Conservation (phyloP, 2,329 filamentous ascomycete species). For the Metarhizium brunneum region DNA sequence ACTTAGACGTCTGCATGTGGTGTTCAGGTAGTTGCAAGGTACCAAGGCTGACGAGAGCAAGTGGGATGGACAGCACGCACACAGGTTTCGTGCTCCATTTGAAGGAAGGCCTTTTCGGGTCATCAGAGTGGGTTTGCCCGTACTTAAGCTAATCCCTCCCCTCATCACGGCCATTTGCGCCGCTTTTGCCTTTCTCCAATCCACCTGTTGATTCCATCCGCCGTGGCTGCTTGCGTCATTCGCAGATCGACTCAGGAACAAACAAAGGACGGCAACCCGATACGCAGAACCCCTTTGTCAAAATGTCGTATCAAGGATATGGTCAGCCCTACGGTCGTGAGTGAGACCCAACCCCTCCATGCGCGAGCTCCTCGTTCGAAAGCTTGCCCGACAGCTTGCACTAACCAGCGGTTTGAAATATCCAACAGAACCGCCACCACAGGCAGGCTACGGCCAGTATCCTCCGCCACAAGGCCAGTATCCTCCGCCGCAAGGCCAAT, state of each 20-base stretch:
- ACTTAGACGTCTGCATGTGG: no score
- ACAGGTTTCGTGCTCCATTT: no score
- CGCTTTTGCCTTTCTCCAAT: not conserved
- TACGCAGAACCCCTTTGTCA: not conserved
- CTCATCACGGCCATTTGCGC: not conserved
- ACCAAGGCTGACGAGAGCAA: not conserved
- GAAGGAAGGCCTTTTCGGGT: no score
- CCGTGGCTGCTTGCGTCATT: not conserved
- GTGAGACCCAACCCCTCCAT: constrained; percentile 10
- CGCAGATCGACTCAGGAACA: not conserved
- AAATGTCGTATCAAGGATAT: constrained; percentile 27
- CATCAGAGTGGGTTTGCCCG: not conserved
- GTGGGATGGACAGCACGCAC: not conserved
- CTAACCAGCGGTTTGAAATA: not conserved
- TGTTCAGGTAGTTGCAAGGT: no score
- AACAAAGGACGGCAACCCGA: not conserved
- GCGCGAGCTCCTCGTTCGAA: no score
- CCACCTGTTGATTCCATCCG: not conserved
- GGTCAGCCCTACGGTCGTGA: constrained; percentile 25
- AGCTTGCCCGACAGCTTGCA: not conserved
- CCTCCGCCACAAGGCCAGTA: constrained; percentile 16
- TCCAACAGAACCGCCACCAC: constrained; percentile 16
- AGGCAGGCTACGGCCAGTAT: constrained; percentile 25
- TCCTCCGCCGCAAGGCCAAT: constrained; percentile 13
- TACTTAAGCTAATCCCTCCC: not conserved